These are phyloP conservation scores for Hyaloscypha bicolor DNA, from an alignment of 495 filamentous ascomycete genomes.

Conservation along the genomic window DNA sequence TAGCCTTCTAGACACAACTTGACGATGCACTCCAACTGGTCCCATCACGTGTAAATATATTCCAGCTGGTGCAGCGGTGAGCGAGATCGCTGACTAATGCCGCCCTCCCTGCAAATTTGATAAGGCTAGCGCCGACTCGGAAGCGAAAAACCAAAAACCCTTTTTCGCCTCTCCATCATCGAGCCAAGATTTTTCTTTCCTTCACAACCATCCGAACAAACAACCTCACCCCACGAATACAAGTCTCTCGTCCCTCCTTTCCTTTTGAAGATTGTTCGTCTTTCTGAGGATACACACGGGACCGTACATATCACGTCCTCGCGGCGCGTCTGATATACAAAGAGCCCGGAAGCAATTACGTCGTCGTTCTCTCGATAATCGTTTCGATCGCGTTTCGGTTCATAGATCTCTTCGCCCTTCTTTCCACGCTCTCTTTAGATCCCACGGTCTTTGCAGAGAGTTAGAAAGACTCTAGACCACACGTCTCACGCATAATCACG, in stretches of 20 bases:
- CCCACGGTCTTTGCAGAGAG: conserved; percentile 27
- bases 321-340: conserved; percentile 32
- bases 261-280: conserved; percentile 45
- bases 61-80: too few relatives aligned
- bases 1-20: too few relatives aligned
- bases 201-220: conserved; percentile 27
- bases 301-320: conserved; percentile 44
- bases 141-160: conserved; percentile 14
- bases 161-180: conserved; percentile 33
- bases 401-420: conserved; percentile 38
- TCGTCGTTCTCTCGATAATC: conserved; percentile 32
- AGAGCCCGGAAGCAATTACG: conserved; percentile 31
- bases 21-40: too few relatives aligned
- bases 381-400: conserved; percentile 44
- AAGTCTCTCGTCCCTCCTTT: conserved; percentile 36
- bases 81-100: too few relatives aligned
- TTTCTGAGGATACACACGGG: conserved; percentile 44
- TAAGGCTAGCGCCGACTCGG: conserved; percentile 6
- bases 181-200: conserved; percentile 30
- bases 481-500: conserved; percentile 25
- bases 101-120: conserved; percentile 4
- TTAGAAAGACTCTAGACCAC: conserved; percentile 2
- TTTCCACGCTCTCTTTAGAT: conserved; percentile 38
- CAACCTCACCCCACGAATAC: conserved; percentile 27
- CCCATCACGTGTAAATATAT: neutral